Conservation (phyloP, 2,329 filamentous ascomycete genomes). For the Hypoxylon rubiginosum region DNA sequence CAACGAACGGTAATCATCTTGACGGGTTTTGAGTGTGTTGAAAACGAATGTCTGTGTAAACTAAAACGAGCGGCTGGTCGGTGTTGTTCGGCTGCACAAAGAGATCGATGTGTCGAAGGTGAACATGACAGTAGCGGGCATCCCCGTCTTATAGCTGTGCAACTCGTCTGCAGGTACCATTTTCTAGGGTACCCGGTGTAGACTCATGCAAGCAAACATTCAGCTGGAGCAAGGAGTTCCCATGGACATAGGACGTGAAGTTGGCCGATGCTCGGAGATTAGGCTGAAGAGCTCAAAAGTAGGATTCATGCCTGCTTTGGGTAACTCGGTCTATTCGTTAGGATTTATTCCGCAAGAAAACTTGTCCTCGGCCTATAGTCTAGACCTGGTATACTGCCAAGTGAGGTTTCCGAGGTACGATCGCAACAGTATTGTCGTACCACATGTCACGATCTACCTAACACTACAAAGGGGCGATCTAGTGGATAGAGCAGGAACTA, state of each 20-base stretch:
- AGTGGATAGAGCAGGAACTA: constrained; percentile 1
- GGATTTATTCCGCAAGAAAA: constrained; percentile 24
- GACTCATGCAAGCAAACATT: constrained; percentile 17
- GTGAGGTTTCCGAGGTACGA: constrained; percentile 25
- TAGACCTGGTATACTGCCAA: constrained; percentile 17
- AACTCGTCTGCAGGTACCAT: constrained; percentile 9
- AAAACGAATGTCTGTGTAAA: constrained; percentile 25
- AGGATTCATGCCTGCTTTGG: constrained; percentile 15
- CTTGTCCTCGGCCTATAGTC: constrained; percentile 20
- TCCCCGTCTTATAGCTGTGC: constrained; percentile 34
- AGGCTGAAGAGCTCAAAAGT: constrained; percentile 15
- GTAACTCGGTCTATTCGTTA: constrained; percentile 16
- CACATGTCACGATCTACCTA: constrained; percentile 17
- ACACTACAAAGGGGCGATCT: background rate
- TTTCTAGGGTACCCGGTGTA: constrained; percentile 5
- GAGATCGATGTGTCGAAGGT: constrained; percentile 4
- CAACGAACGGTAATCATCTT: constrained; percentile 36
- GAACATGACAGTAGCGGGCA: constrained; percentile 13
- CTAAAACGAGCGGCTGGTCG: constrained; percentile 22
- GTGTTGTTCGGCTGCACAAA: constrained; percentile 3
- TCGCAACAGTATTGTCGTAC: constrained; percentile 3
- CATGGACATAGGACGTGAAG: constrained; percentile 12
- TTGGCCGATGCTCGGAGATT: constrained; percentile 41
- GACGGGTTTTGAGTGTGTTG: background rate
- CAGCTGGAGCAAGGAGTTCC: constrained; percentile 34